Percentiles rank a stretch among this genome's conserved stretches.
Evolutionary conservation across 306 rosid species (phyloP).

Genomic region (Corylus avellana): DNA sequence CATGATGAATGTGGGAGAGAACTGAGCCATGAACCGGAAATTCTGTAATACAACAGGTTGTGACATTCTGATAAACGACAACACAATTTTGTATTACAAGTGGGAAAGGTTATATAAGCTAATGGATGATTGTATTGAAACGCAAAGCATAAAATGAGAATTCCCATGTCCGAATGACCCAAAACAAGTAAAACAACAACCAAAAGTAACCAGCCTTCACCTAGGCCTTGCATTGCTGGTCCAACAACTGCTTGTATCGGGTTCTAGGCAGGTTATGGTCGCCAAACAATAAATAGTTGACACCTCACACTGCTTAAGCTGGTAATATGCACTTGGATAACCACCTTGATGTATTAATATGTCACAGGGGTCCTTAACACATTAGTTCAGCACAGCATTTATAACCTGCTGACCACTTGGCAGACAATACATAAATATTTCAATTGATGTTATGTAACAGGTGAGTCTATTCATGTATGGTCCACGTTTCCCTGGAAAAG

Average conservation of each 20-base stretch:
- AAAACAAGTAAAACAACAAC: not conserved
- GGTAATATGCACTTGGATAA: not conserved
- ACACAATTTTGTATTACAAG: constrained; percentile 10
- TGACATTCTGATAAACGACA: not conserved
- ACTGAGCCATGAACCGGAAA: constrained; percentile 20
- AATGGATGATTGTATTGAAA: not conserved
- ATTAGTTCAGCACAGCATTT: not conserved
- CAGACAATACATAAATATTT: not conserved
- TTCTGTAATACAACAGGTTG: constrained; percentile 4
- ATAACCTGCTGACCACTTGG: not conserved
- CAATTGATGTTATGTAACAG: not conserved
- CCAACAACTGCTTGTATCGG: not conserved
- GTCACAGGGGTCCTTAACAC: not conserved
- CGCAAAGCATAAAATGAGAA: not conserved
- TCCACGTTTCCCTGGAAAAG: no score
- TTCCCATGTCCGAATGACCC: not conserved
- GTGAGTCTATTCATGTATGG: no score
- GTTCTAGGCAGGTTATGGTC: not conserved
- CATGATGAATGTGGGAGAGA: constrained; percentile 40
- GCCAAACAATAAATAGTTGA: not conserved
- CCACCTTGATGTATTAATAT: not conserved
- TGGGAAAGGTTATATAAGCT: constrained; percentile 14
- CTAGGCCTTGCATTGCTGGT: not conserved
- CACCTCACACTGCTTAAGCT: not conserved
- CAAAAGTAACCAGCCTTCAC: not conserved